Conservation (phyloP, 2,329 filamentous ascomycete genomes). For the Trichoderma harzianum region DNA sequence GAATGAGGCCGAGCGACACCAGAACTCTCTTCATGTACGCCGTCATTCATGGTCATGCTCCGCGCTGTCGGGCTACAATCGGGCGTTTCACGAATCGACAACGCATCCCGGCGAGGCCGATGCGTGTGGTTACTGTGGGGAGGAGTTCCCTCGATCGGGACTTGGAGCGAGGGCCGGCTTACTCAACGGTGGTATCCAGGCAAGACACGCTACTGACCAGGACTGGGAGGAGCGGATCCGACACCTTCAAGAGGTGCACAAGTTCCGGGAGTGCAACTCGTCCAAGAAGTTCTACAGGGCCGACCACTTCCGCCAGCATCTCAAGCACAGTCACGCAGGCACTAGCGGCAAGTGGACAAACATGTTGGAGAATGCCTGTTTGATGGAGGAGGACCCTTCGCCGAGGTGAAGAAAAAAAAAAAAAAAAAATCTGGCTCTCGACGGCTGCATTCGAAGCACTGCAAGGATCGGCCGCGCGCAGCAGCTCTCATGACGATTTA, state of each 20-base stretch:
- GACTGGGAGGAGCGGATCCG: constrained; percentile 86
- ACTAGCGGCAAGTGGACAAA: constrained; percentile 99
- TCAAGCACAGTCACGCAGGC: constrained; percentile 95
- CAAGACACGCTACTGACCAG: constrained; percentile 62
- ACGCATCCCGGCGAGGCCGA: constrained; percentile 66
- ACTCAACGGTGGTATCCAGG: constrained; percentile 34
- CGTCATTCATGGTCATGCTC: constrained; percentile 97
- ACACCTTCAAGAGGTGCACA: constrained; percentile 88
- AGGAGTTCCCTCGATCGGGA: constrained; percentile 69
- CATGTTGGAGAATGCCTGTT: constrained; percentile 93
- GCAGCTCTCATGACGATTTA: not conserved
- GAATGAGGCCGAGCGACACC: constrained; percentile 94
- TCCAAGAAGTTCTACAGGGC: constrained; percentile 97
- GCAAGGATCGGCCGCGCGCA: not conserved
- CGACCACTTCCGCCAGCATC: constrained; percentile 95
- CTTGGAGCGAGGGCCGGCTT: constrained; percentile 34
- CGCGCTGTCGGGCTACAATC: constrained; percentile 71
- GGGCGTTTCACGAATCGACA: constrained; percentile 82
- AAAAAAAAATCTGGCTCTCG: not conserved
- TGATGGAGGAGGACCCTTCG: constrained; percentile 73
- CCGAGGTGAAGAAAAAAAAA: constrained; percentile 25
- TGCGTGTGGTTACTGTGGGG: constrained; percentile 90
- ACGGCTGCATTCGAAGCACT: not conserved
- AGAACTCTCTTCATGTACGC: constrained; percentile 89
- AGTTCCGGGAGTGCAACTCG: constrained; percentile 97